Evolutionary conservation across 2,329 filamentous ascomycete species (phyloP).

Genomic region (Sporothrix brunneoviolacea): DNA sequence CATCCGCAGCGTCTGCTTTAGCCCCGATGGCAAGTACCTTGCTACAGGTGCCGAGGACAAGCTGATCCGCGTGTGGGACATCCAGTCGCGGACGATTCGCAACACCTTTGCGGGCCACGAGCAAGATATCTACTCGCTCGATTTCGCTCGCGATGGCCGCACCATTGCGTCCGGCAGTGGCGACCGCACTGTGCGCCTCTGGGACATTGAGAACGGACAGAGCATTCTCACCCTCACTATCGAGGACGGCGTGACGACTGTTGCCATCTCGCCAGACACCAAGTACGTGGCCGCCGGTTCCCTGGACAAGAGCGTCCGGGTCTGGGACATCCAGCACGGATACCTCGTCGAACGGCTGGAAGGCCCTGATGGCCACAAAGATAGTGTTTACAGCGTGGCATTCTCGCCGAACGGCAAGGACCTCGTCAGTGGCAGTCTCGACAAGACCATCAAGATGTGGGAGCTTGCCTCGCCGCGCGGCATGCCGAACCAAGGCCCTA

Average conservation of each 20-base stretch:
- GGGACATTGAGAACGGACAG: constrained; percentile 83
- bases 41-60: constrained; percentile 98
- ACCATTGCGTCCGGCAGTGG: constrained; percentile 94
- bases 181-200: constrained; percentile 88
- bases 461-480: constrained; percentile 71
- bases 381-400: constrained; percentile 92
- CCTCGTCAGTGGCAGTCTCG: constrained; percentile 87
- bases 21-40: constrained; percentile 86
- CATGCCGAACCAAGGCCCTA: constrained; percentile 59
- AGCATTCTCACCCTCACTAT: constrained; percentile 83
- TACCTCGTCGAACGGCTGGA: constrained; percentile 87
- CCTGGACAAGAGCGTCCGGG: constrained; percentile 93
- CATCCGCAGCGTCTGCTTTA: constrained; percentile 97
- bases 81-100: constrained; percentile 72
- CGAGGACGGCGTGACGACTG: constrained; percentile 94
- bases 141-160: constrained; percentile 88
- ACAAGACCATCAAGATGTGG: constrained; percentile 99
- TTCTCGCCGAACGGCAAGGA: constrained; percentile 92
- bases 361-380: constrained; percentile 89
- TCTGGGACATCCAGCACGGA: constrained; percentile 87
- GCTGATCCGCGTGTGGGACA: constrained; percentile 96
- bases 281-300: constrained; percentile 92
- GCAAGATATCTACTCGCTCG: constrained; percentile 95
- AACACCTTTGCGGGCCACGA: constrained; percentile 95
- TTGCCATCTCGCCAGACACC: constrained; percentile 93